Percentiles rank a stretch among this genome's conserved stretches.
These are phyloP conservation scores for Nigrospora sphaerica DNA, from an alignment of 2,329 filamentous ascomycete species.

Conservation along the genomic window DNA sequence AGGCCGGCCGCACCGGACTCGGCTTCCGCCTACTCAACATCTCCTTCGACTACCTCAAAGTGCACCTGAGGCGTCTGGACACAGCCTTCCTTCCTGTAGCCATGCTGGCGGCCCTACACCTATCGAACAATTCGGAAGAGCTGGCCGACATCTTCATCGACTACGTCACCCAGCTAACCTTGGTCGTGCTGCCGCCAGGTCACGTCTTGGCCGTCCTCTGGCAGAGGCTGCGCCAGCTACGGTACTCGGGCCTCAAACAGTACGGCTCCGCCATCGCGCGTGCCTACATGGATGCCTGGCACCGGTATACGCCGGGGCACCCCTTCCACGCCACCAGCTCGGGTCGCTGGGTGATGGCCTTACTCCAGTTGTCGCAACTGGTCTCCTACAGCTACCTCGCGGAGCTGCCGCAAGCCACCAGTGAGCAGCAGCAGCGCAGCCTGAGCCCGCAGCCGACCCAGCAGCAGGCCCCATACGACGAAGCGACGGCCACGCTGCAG, in stretches of 20 bases:
- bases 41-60: constrained; percentile 19
- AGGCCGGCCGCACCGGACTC: constrained; percentile 16
- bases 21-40: constrained; percentile 17
- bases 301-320: neutral
- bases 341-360: neutral
- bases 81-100: constrained; percentile 22
- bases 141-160: constrained; percentile 17
- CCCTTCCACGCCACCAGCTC: neutral
- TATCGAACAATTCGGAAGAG: constrained; percentile 12
- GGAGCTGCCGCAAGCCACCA: neutral
- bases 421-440: neutral
- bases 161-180: constrained; percentile 17
- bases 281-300: neutral
- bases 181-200: constrained; percentile 11
- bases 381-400: neutral
- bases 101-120: constrained; percentile 18
- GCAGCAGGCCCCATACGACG: neutral
- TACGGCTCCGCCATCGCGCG: neutral
- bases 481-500: neutral
- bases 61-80: constrained; percentile 15
- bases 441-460: neutral
- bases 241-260: neutral
- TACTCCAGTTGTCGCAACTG: neutral
- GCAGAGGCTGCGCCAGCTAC: constrained; percentile 7
- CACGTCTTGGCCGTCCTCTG: constrained; percentile 20